phyloP scores from a whole-genome alignment of 345 rosid species.

The Populus tremula region DNA sequence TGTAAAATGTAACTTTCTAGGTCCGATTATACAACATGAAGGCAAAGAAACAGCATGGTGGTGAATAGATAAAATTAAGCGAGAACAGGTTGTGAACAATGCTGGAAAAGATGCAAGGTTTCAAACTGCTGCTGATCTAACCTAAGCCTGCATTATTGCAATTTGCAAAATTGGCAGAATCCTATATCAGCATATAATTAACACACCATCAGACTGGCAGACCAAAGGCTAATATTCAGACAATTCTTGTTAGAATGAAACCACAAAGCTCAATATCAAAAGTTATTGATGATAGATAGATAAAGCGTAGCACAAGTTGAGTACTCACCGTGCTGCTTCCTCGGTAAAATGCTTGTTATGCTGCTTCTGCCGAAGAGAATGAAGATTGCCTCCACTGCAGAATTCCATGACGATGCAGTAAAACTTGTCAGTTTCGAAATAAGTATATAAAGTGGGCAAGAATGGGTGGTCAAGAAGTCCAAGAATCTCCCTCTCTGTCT shows the following conservation, averaged over 20 bases:
- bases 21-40: neutral
- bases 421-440: constrained; percentile 38
- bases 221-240: neutral
- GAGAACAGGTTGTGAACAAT: neutral
- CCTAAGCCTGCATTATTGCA: neutral
- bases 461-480: constrained; percentile 37
- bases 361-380: constrained; percentile 36
- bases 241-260: neutral
- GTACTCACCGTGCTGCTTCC: constrained; percentile 29
- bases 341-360: constrained; percentile 27
- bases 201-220: neutral
- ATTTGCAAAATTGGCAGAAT: neutral
- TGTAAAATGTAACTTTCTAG: neutral
- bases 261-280: neutral
- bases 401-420: constrained; percentile 39
- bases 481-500: constrained; percentile 38
- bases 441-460: constrained; percentile 32
- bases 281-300: neutral
- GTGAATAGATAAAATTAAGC: neutral
- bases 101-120: neutral
- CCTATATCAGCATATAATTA: neutral
- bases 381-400: constrained; percentile 38
- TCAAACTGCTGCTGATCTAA: neutral
- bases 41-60: neutral
- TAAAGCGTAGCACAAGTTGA: neutral